Evolutionary conservation across 2,329 filamentous ascomycete genomes (phyloP), one percentile per base, ranked within the genome.

Genomic region (Hortaea werneckii): DNA sequence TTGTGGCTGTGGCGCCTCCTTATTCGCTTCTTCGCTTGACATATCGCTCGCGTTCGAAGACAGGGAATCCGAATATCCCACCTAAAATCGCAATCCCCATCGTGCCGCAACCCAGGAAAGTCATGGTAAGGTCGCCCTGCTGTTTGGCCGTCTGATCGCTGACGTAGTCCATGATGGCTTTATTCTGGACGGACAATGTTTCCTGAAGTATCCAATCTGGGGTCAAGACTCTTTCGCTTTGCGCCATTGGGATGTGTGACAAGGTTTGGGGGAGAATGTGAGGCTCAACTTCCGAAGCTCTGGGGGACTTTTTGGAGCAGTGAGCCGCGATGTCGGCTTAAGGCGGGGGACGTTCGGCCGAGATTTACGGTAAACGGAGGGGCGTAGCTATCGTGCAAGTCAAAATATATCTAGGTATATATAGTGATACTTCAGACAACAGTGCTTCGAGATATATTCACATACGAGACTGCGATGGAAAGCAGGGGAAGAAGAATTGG

Each of bases 31-130:
- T 53, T 12, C 10, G 5, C 29, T 29, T n/a, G 12, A 26, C 42
- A 60, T 65, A 59, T 70, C 70, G 41, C 46, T 40, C 20, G 20
- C 4, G 20, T 20, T 20, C 70, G 68, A 54, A 66, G 74, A 57
- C 39, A 92, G 75, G 8, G 84, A 85, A 49, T 78, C 73, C 55
- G n/a, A 94, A 77, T 60, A 95, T 83, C 52, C 87, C 87, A 45
- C 78, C 81, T 47, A 94, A 77, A 55, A 94, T 89, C 47, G 86
- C 86, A 50, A 86, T 85, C 48, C 87, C 87, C 79, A 94, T 85
- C 44, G 82, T 89, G 85, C 85, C 87, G 66, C 85, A 92, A 58
- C 87, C 87, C 48, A 94, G 74, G 51, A 92, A 79, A 50, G 86
- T 79, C 69, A 94, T 75, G 54, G 85, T 90, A 53, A 88, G 75